A percentile compares a stretch with the other conserved stretches of the same genome.
Evolutionary conservation across 2,329 filamentous ascomycete genomes (phyloP).

Genomic region (Phaeosphaeriaceae sp.): DNA sequence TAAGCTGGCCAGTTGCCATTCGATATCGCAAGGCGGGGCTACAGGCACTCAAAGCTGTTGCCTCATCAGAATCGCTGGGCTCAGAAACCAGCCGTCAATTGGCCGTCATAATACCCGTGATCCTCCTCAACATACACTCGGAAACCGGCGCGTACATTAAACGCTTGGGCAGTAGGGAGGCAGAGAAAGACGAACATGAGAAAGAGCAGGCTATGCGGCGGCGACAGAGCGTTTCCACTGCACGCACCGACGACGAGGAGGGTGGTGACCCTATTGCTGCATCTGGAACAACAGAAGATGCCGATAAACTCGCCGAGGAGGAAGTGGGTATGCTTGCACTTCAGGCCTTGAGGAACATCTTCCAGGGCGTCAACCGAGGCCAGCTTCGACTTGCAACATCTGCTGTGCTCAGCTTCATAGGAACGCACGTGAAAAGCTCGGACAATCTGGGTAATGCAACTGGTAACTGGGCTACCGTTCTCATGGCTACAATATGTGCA

Average conservation of each 20-base stretch:
- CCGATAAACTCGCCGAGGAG: conserved; percentile 87
- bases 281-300: conserved; percentile 82
- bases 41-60: conserved; percentile 78
- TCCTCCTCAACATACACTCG: conserved; percentile 85
- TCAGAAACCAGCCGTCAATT: conserved; percentile 79
- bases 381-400: conserved; percentile 81
- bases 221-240: conserved; percentile 80
- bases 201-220: conserved; percentile 68
- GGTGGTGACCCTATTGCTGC: conserved; percentile 71
- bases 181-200: conserved; percentile 72
- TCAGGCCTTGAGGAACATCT: conserved; percentile 85
- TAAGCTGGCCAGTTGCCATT: conserved; percentile 76
- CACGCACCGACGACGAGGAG: conserved; percentile 72
- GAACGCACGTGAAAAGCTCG: conserved; percentile 36
- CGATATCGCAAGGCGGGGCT: conserved; percentile 62
- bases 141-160: conserved; percentile 73
- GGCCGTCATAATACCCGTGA: conserved; percentile 78
- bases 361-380: conserved; percentile 77
- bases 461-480: conserved; percentile 78
- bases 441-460: conserved; percentile 48
- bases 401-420: conserved; percentile 76
- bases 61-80: conserved; percentile 78
- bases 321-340: conserved; percentile 84
- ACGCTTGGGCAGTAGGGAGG: conserved; percentile 69
- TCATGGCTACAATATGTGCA: conserved; percentile 79